Percentiles rank a stretch among this genome's conserved stretches.
phyloP scores from a whole-genome alignment of 768 basidiomycete genomes.

The Gloeostereum incarnatum region DNA sequence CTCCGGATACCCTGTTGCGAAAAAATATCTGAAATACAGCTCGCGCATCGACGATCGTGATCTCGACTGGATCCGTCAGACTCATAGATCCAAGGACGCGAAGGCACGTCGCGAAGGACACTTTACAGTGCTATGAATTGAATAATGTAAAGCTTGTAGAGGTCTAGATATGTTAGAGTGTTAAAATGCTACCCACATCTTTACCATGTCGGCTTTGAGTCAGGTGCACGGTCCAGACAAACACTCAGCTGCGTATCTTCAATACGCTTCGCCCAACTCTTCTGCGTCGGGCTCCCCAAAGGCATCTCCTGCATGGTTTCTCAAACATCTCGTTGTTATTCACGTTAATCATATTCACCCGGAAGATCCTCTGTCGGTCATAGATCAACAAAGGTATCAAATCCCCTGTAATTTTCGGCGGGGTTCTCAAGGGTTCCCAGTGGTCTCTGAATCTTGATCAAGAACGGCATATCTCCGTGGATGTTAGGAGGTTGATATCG shows the following conservation, averaged over 20 bases:
- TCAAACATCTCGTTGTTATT: constrained; percentile 6
- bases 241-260: constrained; percentile 13
- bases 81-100: too few species aligned
- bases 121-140: too few species aligned
- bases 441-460: constrained; percentile 17
- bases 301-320: constrained; percentile 10
- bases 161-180: too few species aligned
- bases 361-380: constrained; percentile 16
- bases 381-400: constrained; percentile 13
- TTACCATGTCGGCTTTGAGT: constrained; percentile 5
- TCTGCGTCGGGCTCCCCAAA: constrained; percentile 10
- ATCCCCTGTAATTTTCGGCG: too few species aligned
- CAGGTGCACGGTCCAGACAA: constrained; percentile 13
- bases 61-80: too few species aligned
- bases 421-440: too few species aligned
- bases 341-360: constrained; percentile 8
- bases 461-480: constrained; percentile 14
- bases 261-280: constrained; percentile 17
- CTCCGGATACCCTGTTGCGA: too few species aligned
- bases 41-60: too few species aligned
- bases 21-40: too few species aligned
- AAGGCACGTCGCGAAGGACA: too few species aligned
- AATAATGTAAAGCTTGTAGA: too few species aligned
- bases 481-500: constrained; percentile 12
- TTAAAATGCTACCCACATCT: too few species aligned